Percentiles rank a stretch among this genome's conserved stretches.
Conservation (phyloP, 805 yeast genomes). For the Wickerhamomyces rabaulensis region DNA sequence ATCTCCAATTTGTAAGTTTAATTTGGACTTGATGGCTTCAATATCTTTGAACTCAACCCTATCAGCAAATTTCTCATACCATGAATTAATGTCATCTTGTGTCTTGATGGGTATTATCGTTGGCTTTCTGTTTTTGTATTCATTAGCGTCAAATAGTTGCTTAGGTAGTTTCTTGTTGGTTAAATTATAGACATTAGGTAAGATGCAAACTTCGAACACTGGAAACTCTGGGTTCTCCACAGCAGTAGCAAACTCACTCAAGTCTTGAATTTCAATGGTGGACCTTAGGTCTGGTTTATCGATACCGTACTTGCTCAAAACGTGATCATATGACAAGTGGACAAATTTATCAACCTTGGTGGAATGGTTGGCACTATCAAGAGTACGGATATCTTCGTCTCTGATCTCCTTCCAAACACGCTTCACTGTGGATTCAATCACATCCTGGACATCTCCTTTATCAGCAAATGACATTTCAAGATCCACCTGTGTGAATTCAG, state of each 20-base stretch:
- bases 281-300: conserved; percentile 93
- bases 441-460: conserved; percentile 58
- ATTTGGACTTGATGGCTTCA: conserved; percentile 23
- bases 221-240: conserved; percentile 45
- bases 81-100: conserved; percentile 31
- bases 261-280: conserved; percentile 28
- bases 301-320: conserved; percentile 71
- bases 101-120: conserved; percentile 44
- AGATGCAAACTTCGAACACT: conserved; percentile 67
- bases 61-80: conserved; percentile 36
- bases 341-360: conserved; percentile 26
- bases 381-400: conserved; percentile 22
- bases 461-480: conserved; percentile 84
- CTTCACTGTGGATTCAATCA: conserved; percentile 53
- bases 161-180: conserved; percentile 28
- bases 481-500: conserved; percentile 97
- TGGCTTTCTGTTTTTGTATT: conserved; percentile 57
- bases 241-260: conserved; percentile 23
- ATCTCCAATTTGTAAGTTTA: conserved; percentile 60
- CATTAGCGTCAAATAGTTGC: conserved; percentile 32
- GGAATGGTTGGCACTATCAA: conserved; percentile 13
- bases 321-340: conserved; percentile 59
- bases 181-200: conserved; percentile 36
- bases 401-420: conserved; percentile 51
- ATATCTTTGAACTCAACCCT: conserved; percentile 30